Evolutionary conservation across 345 rosid species (phyloP).

Genomic region (Murraya paniculata): DNA sequence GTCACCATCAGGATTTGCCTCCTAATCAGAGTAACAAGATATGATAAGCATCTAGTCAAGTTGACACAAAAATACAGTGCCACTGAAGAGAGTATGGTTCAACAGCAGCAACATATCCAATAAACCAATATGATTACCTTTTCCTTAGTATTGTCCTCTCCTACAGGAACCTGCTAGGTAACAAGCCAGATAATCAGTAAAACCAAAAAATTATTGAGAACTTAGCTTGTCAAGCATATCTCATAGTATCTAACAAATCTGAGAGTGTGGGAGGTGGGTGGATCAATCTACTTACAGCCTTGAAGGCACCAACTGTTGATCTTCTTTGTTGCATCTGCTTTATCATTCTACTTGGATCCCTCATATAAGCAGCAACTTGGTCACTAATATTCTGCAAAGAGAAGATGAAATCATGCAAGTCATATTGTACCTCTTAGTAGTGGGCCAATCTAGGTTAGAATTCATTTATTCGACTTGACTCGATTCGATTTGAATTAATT

Average conservation of each 20-base stretch:
- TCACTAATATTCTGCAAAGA: slow-evolving; percentile 72
- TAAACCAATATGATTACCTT: slow-evolving; percentile 41
- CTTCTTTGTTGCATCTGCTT: slow-evolving; percentile 92
- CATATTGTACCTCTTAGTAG: neutral
- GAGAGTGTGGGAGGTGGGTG: too few species aligned
- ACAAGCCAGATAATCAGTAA: slow-evolving; percentile 19
- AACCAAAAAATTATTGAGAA: neutral
- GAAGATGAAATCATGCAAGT: slow-evolving; percentile 18
- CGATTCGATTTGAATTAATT: too few species aligned
- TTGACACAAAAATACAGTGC: neutral
- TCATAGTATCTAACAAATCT: neutral
- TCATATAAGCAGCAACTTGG: slow-evolving; percentile 83
- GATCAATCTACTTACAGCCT: slow-evolving; percentile 51
- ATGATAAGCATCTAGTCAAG: neutral
- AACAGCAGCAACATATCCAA: neutral
- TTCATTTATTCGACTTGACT: too few species aligned
- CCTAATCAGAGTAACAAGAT: slow-evolving; percentile 35
- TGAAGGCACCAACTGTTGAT: slow-evolving; percentile 65
- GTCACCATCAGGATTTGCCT: slow-evolving; percentile 55
- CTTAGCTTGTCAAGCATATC: neutral
- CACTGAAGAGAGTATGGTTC: neutral
- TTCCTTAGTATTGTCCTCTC: slow-evolving; percentile 22
- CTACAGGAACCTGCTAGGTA: slow-evolving; percentile 33
- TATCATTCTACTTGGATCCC: slow-evolving; percentile 93
- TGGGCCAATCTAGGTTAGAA: too few species aligned